phyloP scores from a whole-genome alignment of 1,139 yeast species.

The Sugiyamaella japonica region DNA sequence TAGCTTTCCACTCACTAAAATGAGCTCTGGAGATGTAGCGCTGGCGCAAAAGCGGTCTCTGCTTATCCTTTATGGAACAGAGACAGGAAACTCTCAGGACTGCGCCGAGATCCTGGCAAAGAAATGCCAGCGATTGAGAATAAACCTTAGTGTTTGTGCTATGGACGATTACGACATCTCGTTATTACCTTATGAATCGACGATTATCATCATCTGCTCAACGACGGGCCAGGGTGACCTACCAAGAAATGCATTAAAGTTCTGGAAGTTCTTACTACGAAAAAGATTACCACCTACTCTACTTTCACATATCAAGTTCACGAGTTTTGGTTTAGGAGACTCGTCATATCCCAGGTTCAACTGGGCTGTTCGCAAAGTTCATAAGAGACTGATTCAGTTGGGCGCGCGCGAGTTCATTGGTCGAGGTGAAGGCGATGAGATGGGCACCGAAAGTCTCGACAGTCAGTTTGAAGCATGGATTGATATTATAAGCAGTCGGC shows the following conservation, averaged over 20 bases:
- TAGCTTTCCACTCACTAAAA: no score
- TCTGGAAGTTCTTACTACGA: slow-evolving; percentile 73
- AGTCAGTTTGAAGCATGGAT: slow-evolving; percentile 79
- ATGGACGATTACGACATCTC: slow-evolving; percentile 57
- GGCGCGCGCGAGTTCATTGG: slow-evolving; percentile 74
- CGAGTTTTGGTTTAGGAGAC: slow-evolving; percentile 93
- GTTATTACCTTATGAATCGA: slow-evolving; percentile 3
- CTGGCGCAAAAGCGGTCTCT: slow-evolving; percentile 30
- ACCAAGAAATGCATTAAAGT: slow-evolving; percentile 70
- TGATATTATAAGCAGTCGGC: slow-evolving; percentile 39
- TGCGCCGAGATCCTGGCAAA: slow-evolving; percentile 67
- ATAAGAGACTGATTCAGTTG: slow-evolving; percentile 70
- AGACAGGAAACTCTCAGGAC: slow-evolving; percentile 90
- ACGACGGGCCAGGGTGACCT: slow-evolving; percentile 97
- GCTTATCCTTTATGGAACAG: slow-evolving; percentile 82
- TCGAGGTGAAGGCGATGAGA: slow-evolving; percentile 89
- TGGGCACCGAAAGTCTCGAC: slow-evolving; percentile 75
- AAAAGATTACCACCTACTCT: slow-evolving; percentile 60
- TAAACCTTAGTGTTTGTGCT: slow-evolving; percentile 47
- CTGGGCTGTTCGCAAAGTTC: slow-evolving; percentile 80
- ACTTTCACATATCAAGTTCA: slow-evolving; percentile 60
- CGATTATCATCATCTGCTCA: slow-evolving; percentile 68
- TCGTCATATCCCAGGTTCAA: slow-evolving; percentile 84
- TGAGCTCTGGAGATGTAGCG: not conserved
- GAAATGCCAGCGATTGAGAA: slow-evolving; percentile 56